Evolutionary conservation across 2,329 filamentous ascomycete genomes (phyloP), one percentile per base, ranked within the genome.

Genomic region (Phaeosphaeriaceae sp.): DNA sequence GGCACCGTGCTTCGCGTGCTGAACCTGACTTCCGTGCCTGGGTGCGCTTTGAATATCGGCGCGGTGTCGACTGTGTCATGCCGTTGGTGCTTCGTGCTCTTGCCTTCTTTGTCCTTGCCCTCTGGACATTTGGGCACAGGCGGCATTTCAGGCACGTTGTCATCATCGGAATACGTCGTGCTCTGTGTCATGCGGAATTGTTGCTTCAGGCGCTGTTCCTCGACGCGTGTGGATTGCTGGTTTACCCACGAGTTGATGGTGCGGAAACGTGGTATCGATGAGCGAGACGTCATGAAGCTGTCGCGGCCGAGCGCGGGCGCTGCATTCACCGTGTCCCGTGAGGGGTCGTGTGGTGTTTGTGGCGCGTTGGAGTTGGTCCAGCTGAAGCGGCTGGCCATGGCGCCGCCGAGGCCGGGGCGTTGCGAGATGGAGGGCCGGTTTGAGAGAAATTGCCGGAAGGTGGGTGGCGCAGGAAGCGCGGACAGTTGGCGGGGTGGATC

Each of bases 221-320:
- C 76, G 19, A 79, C 61, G 7, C 74, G 74, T 49, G 70, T 74
- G 1, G 77, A 68, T 54, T 79, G 77, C 46, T 78, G 71, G 53
- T 76, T 74, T 13, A 79, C 77, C 77, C 77, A 79, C 1, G 70
- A 75, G 62, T 79, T 74, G 40, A 79, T 69, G 22, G 77, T 79
- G 51, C 77, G 75, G 68, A 78, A 79, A 27, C 77, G 75, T 1
- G 76, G 70, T 7, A 77, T 69, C 0, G 73, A 77, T 7, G 75
- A 76, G 15, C 72, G 72, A 6, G 66, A 55, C 4, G 76, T 78
- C 65, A 77, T 73, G 53, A 74, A 73, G 56, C 70, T 74, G n/a
- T 76, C 75, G 19, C 73, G 73, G 2, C 63, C 59, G 22, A 69
- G 20, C 19, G 11, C 61, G 60, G 36, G 68, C 63, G 2, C 61